These are phyloP conservation scores for Cucumis melo DNA, from an alignment of 306 rosid species.

Conservation along the genomic window DNA sequence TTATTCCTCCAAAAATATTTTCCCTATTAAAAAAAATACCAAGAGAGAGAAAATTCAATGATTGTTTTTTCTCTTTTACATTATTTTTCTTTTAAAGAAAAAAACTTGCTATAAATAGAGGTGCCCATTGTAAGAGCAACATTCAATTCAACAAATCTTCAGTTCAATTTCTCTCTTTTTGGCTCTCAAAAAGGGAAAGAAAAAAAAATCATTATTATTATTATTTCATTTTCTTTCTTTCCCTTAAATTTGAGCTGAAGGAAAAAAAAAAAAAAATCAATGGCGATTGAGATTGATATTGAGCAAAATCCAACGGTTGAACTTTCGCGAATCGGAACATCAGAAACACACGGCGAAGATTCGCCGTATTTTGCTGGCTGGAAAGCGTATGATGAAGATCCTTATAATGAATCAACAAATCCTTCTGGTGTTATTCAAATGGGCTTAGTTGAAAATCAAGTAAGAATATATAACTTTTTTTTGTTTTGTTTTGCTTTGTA, in stretches of 20 bases:
- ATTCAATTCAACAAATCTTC: slow-evolving; percentile 23
- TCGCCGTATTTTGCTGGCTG: slow-evolving; percentile 96
- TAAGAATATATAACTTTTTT: slow-evolving; percentile 11
- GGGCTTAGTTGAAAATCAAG: slow-evolving; percentile 97
- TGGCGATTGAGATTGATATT: slow-evolving; percentile 42
- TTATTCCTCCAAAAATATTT: slow-evolving; percentile 26
- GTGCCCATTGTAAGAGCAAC: slow-evolving; percentile 14
- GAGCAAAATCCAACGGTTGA: slow-evolving; percentile 27
- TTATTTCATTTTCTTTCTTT: slow-evolving; percentile 5
- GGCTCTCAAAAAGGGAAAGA: neutral
- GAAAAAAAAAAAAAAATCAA: neutral
- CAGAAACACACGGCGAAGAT: slow-evolving; percentile 86
- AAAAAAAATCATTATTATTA: neutral
- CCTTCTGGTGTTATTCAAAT: slow-evolving; percentile 77
- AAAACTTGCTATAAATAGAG: slow-evolving; percentile 23
- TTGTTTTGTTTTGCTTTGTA: neutral
- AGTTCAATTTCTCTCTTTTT: neutral
- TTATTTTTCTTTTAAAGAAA: neutral
- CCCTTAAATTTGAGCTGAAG: neutral
- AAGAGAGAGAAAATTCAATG: slow-evolving; percentile 25
- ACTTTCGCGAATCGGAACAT: slow-evolving; percentile 56
- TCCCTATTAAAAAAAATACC: neutral
- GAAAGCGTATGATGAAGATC: slow-evolving; percentile 86
- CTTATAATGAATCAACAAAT: slow-evolving; percentile 48
- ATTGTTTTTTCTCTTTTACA: neutral